Evolutionary conservation across 805 yeast species (phyloP).

Genomic region (Schwanniomyces pseudopolymorphus): DNA sequence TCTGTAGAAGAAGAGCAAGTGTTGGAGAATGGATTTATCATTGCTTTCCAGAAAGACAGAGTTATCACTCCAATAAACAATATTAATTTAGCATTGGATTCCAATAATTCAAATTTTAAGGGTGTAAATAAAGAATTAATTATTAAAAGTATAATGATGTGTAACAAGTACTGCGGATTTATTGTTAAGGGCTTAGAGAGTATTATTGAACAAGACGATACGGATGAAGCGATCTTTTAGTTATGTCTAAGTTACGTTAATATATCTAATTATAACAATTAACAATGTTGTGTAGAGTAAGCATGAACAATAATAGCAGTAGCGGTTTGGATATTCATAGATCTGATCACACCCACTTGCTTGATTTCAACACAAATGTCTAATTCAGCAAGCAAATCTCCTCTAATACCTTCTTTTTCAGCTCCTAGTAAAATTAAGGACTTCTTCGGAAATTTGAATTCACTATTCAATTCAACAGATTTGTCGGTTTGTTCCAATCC

Average conservation of each 20-base stretch:
- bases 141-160: constrained; percentile 54
- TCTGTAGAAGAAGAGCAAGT: constrained; percentile 86
- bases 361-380: constrained; percentile 89
- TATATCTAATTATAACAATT: constrained; percentile 2
- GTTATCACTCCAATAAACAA: constrained; percentile 74
- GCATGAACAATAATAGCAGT: constrained; percentile 94
- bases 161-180: constrained; percentile 58
- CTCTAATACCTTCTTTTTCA: constrained; percentile 91
- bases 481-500: constrained; percentile 93
- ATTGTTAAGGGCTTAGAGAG: constrained; percentile 60
- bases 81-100: constrained; percentile 56
- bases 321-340: constrained; percentile 97
- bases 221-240: constrained; percentile 28
- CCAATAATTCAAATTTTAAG: constrained; percentile 45
- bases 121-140: constrained; percentile 54
- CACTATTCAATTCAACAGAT: constrained; percentile 66
- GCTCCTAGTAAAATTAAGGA: constrained; percentile 78
- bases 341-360: constrained; percentile 87
- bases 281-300: constrained; percentile 70
- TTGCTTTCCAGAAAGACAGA: constrained; percentile 68
- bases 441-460: constrained; percentile 73
- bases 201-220: constrained; percentile 40
- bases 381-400: constrained; percentile 73
- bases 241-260: constrained; percentile 4
- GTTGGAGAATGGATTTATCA: constrained; percentile 75